Base-by-base conservation (phyloP, 2,329 filamentous ascomycete genomes). In the Calonectria henricotiae region DNA sequence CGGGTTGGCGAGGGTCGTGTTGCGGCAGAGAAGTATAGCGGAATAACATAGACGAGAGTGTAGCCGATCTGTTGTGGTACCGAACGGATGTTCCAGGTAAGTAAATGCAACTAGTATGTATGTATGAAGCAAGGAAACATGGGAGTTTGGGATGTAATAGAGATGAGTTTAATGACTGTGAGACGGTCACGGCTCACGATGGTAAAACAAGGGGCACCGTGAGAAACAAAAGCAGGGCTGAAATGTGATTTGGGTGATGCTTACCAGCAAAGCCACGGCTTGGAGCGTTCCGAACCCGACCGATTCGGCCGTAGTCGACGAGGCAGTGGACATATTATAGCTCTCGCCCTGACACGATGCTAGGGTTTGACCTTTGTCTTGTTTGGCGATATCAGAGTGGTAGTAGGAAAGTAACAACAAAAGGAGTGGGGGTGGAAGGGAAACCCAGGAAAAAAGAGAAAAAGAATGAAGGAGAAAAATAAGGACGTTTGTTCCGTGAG, bases 41-140 rank as follows among this genome's bases (percentile, higher is more conserved):
- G 96, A 4, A 93, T 85, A 77, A 99, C 94, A 84, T 98, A 99
- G 84, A 94, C 84, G 76, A 95, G 82, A n/a, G 94, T 97, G 83
- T 97, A 97, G 71, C 91, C 82, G 72, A 95, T 84, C 94, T 80
- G 47, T 63, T 17, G 39, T n/a, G 68, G 32, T n/a, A 20, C 11
- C 55, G 20, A 30, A 49, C 25, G 20, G 13, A 25, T 20, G 41
- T 62, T 70, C 44, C 68, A 51, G 32, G 46, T 73, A 39, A 69
- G 64, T 43, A 65, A 58, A 62, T 61, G 46, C 44, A 32, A 62
- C 15, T 13, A 62, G 6, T 25, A 35, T 17, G 32, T 17, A 25
- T 27, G 27, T 23, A 25, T 13, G 35, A 66, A 30, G 43, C 30
- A 60, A 60, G 41, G 43, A 43, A 41, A 17, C 17, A n/a, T 54